Evolutionary conservation across 352 stramenopile species (phyloP).

Genomic region (Globisporangium middletonii): DNA sequence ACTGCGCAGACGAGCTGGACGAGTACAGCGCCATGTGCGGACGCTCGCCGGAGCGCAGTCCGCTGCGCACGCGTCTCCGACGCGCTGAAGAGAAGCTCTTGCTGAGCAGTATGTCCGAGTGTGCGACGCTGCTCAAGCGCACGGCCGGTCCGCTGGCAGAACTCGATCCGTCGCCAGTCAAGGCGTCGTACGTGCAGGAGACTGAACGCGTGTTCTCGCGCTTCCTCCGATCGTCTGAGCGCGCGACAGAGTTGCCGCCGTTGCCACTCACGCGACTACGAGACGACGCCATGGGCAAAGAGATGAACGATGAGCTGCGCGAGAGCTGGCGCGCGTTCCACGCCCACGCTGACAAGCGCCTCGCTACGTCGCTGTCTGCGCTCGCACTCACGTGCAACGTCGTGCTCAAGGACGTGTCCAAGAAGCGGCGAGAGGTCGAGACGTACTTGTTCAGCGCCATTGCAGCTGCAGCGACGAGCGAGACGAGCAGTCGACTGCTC

Average conservation of each 20-base stretch:
- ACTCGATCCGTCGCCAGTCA: slow-evolving; percentile 9
- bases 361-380: slow-evolving; percentile 1
- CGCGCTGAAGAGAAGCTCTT: slow-evolving; percentile 13
- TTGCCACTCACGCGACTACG: slow-evolving; percentile 20
- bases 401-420: slow-evolving; percentile 17
- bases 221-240: slow-evolving; percentile 8
- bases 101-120: slow-evolving; percentile 3
- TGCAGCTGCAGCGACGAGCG: slow-evolving; percentile 15
- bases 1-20: slow-evolving; percentile 17
- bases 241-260: not conserved
- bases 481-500: slow-evolving; percentile 14
- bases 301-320: slow-evolving; percentile 34
- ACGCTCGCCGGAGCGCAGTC: slow-evolving; percentile 12
- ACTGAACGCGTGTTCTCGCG: slow-evolving; percentile 13
- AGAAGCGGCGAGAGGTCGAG: not conserved
- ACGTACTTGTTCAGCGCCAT: not conserved
- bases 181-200: slow-evolving; percentile 13
- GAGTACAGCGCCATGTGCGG: slow-evolving; percentile 12
- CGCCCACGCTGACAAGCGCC: slow-evolving; percentile 5
- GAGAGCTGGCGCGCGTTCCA: slow-evolving; percentile 38
- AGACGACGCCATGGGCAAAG: slow-evolving; percentile 24
- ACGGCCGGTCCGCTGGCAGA: not conserved
- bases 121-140: not conserved
- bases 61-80: slow-evolving; percentile 18
- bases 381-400: slow-evolving; percentile 10